Percentiles rank a stretch among this genome's conserved stretches.
Evolutionary conservation across 257 asterid species (phyloP).

Genomic region (Fraxinus cuspidata): DNA sequence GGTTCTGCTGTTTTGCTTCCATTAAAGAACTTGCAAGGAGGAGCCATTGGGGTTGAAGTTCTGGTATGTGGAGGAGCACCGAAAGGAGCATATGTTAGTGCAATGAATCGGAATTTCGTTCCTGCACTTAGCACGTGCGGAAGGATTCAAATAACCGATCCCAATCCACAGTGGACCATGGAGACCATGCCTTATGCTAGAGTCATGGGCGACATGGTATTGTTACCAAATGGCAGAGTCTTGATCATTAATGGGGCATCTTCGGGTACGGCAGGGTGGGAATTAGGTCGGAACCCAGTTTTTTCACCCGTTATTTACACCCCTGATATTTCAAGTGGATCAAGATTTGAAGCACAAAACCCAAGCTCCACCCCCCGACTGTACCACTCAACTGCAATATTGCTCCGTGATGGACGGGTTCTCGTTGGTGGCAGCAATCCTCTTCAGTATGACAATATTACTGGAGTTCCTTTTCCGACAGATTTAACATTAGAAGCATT

Average conservation of each 20-base stretch:
- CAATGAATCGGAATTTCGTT: constrained; percentile 32
- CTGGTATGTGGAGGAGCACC: constrained; percentile 64
- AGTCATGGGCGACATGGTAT: constrained; percentile 66
- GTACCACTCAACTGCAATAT: constrained; percentile 24
- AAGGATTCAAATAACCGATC: constrained; percentile 43
- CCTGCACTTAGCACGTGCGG: constrained; percentile 54
- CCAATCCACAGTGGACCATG: constrained; percentile 46
- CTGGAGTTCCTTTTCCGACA: constrained; percentile 37
- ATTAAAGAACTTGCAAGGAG: constrained; percentile 12
- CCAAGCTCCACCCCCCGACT: constrained; percentile 41
- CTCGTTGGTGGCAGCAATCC: constrained; percentile 60
- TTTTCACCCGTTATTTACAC: constrained; percentile 37
- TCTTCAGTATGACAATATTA: constrained; percentile 35
- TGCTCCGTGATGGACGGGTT: constrained; percentile 53
- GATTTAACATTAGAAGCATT: constrained; percentile 49
- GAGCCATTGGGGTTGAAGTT: constrained; percentile 28
- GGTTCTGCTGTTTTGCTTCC: constrained; percentile 71
- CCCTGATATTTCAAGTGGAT: constrained; percentile 30
- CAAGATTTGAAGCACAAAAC: constrained; percentile 40
- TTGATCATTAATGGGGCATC: constrained; percentile 57
- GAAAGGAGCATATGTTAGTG: constrained; percentile 38
- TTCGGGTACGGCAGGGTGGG: constrained; percentile 56
- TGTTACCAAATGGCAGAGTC: constrained; percentile 46
- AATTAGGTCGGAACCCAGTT: constrained; percentile 43
- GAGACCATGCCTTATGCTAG: constrained; percentile 56